Conservation (phyloP, 2,329 filamentous ascomycete species). For the Hymenoscyphus infarciens region DNA sequence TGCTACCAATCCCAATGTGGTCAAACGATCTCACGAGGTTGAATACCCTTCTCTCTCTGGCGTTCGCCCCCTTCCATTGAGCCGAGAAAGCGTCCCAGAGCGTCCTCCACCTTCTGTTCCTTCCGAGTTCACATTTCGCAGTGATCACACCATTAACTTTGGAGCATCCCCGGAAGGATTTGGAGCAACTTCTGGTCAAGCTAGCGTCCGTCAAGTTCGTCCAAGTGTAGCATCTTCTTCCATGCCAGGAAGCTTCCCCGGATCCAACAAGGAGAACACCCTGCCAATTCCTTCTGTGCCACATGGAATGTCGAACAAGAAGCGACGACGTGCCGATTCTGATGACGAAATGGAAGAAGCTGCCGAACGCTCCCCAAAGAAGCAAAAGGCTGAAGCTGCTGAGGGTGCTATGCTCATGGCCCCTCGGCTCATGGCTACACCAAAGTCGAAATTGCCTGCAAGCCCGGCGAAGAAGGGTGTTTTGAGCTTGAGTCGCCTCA, state of each 20-base stretch:
- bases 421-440: constrained; percentile 32
- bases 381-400: constrained; percentile 43
- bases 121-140: constrained; percentile 62
- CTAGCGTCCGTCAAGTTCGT: constrained; percentile 58
- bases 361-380: constrained; percentile 53
- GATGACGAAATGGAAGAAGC: constrained; percentile 54
- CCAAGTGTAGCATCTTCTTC: constrained; percentile 44
- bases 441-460: constrained; percentile 31
- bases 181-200: constrained; percentile 54
- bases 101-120: constrained; percentile 41
- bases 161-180: constrained; percentile 48
- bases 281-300: constrained; percentile 44
- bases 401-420: constrained; percentile 32
- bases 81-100: constrained; percentile 18
- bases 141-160: constrained; percentile 61
- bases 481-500: constrained; percentile 56
- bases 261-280: constrained; percentile 53
- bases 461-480: constrained; percentile 48
- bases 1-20: constrained; percentile 34
- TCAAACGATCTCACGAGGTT: constrained; percentile 16
- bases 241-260: constrained; percentile 57
- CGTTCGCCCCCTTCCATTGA: constrained; percentile 27
- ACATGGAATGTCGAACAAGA: constrained; percentile 64
- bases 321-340: constrained; percentile 55
- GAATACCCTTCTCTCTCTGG: constrained; percentile 33